Percentiles rank a stretch among this genome's conserved stretches.
Evolutionary conservation across 2,329 filamentous ascomycete species (phyloP).

Genomic region (Aureobasidium uvarum): DNA sequence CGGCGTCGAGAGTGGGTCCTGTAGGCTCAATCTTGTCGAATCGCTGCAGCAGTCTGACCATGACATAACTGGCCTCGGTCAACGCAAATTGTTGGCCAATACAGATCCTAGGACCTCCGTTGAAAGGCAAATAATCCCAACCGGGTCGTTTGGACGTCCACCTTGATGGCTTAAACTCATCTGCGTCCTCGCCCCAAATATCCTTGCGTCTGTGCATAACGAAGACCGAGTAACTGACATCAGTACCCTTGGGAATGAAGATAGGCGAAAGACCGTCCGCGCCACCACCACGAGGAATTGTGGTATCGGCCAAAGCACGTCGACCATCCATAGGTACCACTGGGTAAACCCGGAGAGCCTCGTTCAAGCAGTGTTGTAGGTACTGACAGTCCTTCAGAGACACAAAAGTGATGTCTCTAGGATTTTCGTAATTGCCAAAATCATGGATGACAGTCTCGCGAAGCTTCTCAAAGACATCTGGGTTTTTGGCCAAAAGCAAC

Average conservation of each 20-base stretch:
- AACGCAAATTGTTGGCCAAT: constrained; percentile 34
- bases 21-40: constrained; percentile 36
- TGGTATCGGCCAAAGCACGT: constrained; percentile 49
- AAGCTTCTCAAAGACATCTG: constrained; percentile 35
- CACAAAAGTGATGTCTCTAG: constrained; percentile 30
- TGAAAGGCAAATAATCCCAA: constrained; percentile 41
- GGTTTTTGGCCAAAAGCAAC: constrained; percentile 36
- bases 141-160: constrained; percentile 41
- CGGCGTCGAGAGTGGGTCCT: background rate
- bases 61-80: constrained; percentile 38
- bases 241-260: constrained; percentile 50
- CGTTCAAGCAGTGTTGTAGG: constrained; percentile 64
- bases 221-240: constrained; percentile 47
- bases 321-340: constrained; percentile 57
- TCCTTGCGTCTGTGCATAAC: constrained; percentile 53
- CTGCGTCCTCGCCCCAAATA: constrained; percentile 51
- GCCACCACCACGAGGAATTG: constrained; percentile 53
- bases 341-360: constrained; percentile 54
- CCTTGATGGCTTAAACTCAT: constrained; percentile 50
- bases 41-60: constrained; percentile 36
- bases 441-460: constrained; percentile 31
- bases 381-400: constrained; percentile 35
- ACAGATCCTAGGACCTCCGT: constrained; percentile 36
- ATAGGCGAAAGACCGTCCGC: constrained; percentile 50
- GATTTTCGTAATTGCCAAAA: constrained; percentile 44